Evolutionary conservation across 208 protist genomes (phyloP), one percentile per base, ranked within the genome.

Genomic region (Trypanosoma melophagium): DNA sequence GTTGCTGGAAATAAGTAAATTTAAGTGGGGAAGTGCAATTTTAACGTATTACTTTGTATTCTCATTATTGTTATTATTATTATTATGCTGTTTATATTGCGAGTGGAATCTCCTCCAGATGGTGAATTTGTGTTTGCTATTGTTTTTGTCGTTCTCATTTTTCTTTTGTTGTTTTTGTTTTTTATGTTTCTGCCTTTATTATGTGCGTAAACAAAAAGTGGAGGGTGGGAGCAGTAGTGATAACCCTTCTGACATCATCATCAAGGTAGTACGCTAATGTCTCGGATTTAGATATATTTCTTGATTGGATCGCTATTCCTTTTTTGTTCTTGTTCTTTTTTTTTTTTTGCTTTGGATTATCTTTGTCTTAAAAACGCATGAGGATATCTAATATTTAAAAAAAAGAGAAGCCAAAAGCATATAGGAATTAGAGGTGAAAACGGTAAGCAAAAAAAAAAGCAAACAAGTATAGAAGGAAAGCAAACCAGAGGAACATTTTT

Each of bases 381-480:
- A 5, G 28, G 28, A 19, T 45, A 57, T 41, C 40, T 50, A n/a
- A 49, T 62, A 50, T 53, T 51, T 14, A 7, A 60, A 3, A 64
- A 56, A 59, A 28, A 65, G 7, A 64, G 16, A 7, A 50, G 5
- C 1, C 1, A 35, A 35, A 35, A 35, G 5, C 28, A 35, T 35
- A 35, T 35, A 35, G 21, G 42, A 35, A 38, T 40, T 10, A 57
- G 12, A 47, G n/a, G 17, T 55, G 22, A 72, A 56, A n/a, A 67
- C 21, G 31, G 49, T 13, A 71, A 47, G 56, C 13, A 61, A 71
- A 76, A 45, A 59, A 14, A 70, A 49, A 65, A 59, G 55, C 7
- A 62, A 19, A 69, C 21, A 19, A 24, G n/a, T 45, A 28, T 10
- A 1, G 14, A 14, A 56, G 35, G 21, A 56, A 38, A 12, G 28